Evolutionary conservation across 2,329 filamentous ascomycete species (phyloP), one percentile per base, ranked within the genome.

Genomic region (Venturia oleaginea): DNA sequence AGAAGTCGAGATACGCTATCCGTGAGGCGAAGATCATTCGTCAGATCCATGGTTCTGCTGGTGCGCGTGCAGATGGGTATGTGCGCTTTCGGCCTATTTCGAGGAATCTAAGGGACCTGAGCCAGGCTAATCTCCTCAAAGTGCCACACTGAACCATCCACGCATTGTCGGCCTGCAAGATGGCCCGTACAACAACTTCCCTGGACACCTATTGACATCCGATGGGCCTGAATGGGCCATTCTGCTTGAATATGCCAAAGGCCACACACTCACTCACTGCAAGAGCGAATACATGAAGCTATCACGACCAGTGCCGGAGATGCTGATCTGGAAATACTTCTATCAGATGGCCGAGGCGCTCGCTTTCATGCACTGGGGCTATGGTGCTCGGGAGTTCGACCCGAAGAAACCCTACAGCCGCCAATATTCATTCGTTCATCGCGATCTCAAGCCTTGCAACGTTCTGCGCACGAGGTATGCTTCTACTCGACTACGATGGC

Each of bases 361-460:
- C 3, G 61, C 61, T 17, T 62, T 46, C 24, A 38, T 62, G 24
- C 61, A 62, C 42, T 48, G 40, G 42, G 61, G 61, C n/a, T 37
- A 51, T 10, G 40, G 42, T 15, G 54, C 61, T 30, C 7, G 13
- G 7, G 40, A 51, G 4, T 54, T 46, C 19, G 59, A 60, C n/a
- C 37, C 61, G 22, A 30, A 24, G 27, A 40, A 38, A 3, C 61
- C 61, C 15, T 48, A 54, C 24, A 19, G 40, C 15, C 27, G 61
- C 22, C 10, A 34, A 32, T 62, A 37, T 19, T 62, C 62, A 19
- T 54, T 57, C 62, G 51, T 63, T 15, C 62, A 63, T 27, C 46
- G 51, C 7, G 62, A 63, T 40, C 17, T 63, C 8, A 57, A 64
- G 55, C 55, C 63, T 22, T 19, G 24, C 5, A 64, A 64, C 15